Percentiles rank a stretch among this genome's conserved stretches.
Conservation (phyloP, 352 stramenopile genomes). For the Globisporangium viniferum region DNA sequence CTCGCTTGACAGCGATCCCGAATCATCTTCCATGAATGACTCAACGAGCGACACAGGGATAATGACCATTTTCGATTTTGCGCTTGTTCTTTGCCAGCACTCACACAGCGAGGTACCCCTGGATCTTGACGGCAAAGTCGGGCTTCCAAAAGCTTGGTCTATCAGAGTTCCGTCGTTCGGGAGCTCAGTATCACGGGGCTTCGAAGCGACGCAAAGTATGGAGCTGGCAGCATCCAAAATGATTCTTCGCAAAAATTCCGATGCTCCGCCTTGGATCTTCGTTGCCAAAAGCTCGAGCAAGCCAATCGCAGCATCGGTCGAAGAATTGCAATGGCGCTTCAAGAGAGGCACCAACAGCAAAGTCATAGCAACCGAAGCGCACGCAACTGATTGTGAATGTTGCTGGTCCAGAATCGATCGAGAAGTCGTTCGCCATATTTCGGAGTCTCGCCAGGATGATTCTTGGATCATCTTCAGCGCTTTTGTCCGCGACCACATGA, state of each 20-base stretch:
- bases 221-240: conserved; percentile 33
- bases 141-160: neutral
- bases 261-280: conserved; percentile 31
- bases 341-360: conserved; percentile 45
- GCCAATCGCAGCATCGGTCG: conserved; percentile 34
- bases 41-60: conserved; percentile 35
- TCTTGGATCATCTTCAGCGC: conserved; percentile 28
- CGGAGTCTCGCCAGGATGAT: conserved; percentile 37
- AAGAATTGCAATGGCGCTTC: conserved; percentile 25
- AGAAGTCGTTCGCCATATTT: conserved; percentile 38
- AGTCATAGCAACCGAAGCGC: conserved; percentile 33
- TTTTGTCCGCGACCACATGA: conserved; percentile 42
- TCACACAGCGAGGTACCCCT: conserved; percentile 1
- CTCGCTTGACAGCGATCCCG: conserved; percentile 6
- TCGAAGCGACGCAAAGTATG: conserved; percentile 31
- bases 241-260: conserved; percentile 21
- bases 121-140: neutral
- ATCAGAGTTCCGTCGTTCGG: neutral
- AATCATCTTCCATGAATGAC: conserved; percentile 5
- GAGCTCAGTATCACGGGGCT: neutral
- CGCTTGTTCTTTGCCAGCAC: conserved; percentile 4
- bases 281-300: conserved; percentile 38
- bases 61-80: conserved; percentile 11
- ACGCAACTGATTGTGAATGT: conserved; percentile 21
- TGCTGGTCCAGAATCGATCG: conserved; percentile 31